These are phyloP conservation scores for Magnolia kwangsiensis DNA, from an alignment of 164 flowering plant genomes.

Conservation along the genomic window DNA sequence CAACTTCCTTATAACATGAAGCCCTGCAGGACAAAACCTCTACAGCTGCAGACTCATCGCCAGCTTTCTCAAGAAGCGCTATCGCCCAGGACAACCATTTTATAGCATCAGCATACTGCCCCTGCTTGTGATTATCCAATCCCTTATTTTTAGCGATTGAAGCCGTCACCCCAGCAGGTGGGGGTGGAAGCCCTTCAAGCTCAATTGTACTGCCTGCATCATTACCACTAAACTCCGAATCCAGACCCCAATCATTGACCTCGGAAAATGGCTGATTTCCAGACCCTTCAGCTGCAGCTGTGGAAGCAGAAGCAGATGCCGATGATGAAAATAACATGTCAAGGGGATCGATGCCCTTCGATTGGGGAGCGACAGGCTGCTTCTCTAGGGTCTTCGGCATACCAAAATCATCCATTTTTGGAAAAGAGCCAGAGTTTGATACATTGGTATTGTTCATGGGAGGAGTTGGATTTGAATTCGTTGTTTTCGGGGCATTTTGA, in stretches of 20 bases:
- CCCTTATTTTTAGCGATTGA: conserved; percentile 79
- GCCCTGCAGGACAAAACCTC: conserved; percentile 82
- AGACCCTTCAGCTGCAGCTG: conserved; percentile 25
- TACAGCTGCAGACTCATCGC: conserved; percentile 39
- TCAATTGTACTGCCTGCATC: conserved; percentile 66
- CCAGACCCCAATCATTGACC: conserved; percentile 77
- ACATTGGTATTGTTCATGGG: conserved; percentile 26
- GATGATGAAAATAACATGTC: conserved; percentile 58
- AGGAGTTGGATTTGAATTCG: background rate
- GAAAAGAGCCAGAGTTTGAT: conserved; percentile 17
- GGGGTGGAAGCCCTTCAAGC: conserved; percentile 93
- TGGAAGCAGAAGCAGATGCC: conserved; percentile 34
- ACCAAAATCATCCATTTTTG: conserved; percentile 42
- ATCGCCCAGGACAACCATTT: conserved; percentile 98
- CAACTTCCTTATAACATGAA: conserved; percentile 97
- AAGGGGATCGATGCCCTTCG: conserved; percentile 50
- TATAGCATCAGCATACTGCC: conserved; percentile 96
- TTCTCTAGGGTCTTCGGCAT: conserved; percentile 24
- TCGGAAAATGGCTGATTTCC: conserved; percentile 41
- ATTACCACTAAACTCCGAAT: conserved; percentile 39
- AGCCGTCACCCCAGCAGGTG: conserved; percentile 79
- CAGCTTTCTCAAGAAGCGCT: conserved; percentile 66
- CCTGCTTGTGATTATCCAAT: conserved; percentile 81
- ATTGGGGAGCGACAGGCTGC: conserved; percentile 28
- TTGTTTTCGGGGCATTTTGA: conserved; percentile 29